phyloP scores from a whole-genome alignment of 2,329 filamentous ascomycete genomes.

The Sordariomycetes sp. region DNA sequence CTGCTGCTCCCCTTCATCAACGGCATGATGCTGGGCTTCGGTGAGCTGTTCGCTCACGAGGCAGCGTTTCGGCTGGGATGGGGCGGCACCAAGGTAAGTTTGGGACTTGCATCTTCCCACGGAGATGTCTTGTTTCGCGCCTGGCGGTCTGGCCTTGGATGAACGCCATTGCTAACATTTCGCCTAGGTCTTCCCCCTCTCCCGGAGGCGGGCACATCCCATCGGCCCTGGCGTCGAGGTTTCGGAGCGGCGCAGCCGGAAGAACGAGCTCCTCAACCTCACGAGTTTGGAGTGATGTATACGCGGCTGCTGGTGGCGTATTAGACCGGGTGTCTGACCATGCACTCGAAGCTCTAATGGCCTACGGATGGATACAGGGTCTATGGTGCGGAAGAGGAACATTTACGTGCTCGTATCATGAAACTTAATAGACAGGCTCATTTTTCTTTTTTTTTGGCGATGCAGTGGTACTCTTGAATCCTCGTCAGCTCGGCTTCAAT shows the following conservation, averaged over 20 bases:
- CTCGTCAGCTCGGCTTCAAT: neutral
- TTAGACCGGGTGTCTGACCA: neutral
- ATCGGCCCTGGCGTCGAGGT: conserved; percentile 78
- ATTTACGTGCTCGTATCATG: neutral
- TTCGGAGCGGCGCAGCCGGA: conserved; percentile 48
- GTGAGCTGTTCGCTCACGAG: conserved; percentile 93
- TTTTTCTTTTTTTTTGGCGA: neutral
- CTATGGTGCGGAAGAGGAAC: neutral
- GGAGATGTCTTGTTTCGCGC: conserved; percentile 1
- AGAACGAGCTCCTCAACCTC: conserved; percentile 48
- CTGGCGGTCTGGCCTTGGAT: neutral
- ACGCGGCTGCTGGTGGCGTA: neutral
- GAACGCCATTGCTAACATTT: conserved; percentile 2
- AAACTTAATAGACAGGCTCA: neutral
- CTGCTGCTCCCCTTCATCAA: conserved; percentile 92
- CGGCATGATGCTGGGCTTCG: conserved; percentile 95
- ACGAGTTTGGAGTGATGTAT: conserved; percentile 49
- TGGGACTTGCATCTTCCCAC: neutral
- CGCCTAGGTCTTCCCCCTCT: conserved; percentile 40
- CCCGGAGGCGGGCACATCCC: conserved; percentile 48
- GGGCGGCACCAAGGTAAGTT: conserved; percentile 77
- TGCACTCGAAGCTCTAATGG: neutral
- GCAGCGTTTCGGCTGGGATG: conserved; percentile 86
- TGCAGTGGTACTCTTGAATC: neutral
- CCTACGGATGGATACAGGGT: neutral